Evolutionary conservation across 441 rosid species (phyloP).

Genomic region (Gossypium aridum): DNA sequence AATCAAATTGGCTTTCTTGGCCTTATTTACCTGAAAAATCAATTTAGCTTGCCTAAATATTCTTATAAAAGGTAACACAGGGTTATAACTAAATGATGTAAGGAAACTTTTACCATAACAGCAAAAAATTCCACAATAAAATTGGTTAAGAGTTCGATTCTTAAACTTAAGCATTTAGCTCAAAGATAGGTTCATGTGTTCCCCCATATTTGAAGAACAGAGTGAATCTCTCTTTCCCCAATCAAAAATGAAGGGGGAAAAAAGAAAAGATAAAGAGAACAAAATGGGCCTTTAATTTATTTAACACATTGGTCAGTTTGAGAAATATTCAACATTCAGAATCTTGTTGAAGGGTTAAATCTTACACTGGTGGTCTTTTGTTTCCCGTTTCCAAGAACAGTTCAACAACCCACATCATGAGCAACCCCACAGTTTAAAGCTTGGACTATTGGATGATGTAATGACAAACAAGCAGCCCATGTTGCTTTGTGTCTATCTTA

Average conservation of each 20-base stretch:
- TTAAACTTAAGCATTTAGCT: neutral
- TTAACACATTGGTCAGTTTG: neutral
- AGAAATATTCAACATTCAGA: neutral
- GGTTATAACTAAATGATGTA: neutral
- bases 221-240: neutral
- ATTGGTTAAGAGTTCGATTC: neutral
- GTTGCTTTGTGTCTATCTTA: neutral
- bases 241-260: neutral
- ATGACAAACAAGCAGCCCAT: neutral
- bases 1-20: conserved; percentile 82
- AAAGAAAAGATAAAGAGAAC: no score
- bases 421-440: neutral
- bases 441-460: neutral
- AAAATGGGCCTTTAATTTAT: no score
- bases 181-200: neutral
- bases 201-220: neutral
- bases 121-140: neutral
- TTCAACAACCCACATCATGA: neutral
- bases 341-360: neutral
- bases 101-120: neutral
- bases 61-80: neutral
- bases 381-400: neutral
- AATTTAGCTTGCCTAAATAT: neutral
- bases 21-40: conserved; percentile 51
- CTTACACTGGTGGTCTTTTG: neutral